phyloP scores from a whole-genome alignment of 257 asterid genomes.

The Plantago major region DNA sequence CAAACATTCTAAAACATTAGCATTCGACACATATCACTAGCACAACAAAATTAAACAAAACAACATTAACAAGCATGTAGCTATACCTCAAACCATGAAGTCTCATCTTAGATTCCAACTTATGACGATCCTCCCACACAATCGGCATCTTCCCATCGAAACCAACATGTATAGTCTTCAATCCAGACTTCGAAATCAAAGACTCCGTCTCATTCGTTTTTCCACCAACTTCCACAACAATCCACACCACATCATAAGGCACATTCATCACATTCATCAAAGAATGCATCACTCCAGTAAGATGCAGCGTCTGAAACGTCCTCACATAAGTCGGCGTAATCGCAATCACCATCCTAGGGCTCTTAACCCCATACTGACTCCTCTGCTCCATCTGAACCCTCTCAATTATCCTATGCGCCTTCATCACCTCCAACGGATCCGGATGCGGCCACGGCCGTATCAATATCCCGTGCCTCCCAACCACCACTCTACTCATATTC shows the following conservation, averaged over 20 bases:
- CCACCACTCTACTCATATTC: slow-evolving; percentile 70
- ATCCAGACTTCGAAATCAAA: slow-evolving; percentile 63
- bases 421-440: slow-evolving; percentile 85
- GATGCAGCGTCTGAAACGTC: slow-evolving; percentile 91
- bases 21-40: slow-evolving; percentile 8
- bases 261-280: slow-evolving; percentile 96
- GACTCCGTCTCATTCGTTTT: slow-evolving; percentile 70
- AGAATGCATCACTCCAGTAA: slow-evolving; percentile 92
- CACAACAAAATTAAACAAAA: not conserved
- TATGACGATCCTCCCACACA: slow-evolving; percentile 86
- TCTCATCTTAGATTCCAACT: slow-evolving; percentile 78
- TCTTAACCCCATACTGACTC: slow-evolving; percentile 74
- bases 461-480: slow-evolving; percentile 92
- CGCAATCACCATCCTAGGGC: slow-evolving; percentile 65
- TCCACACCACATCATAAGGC: slow-evolving; percentile 78
- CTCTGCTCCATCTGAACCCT: slow-evolving; percentile 91
- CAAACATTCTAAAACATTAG: slow-evolving; percentile 17
- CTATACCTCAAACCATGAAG: slow-evolving; percentile 71
- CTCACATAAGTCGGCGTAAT: slow-evolving; percentile 88
- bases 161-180: slow-evolving; percentile 63
- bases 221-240: slow-evolving; percentile 90
- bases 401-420: slow-evolving; percentile 81
- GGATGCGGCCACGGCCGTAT: slow-evolving; percentile 99
- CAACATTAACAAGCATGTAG: not conserved
- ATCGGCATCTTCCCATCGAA: slow-evolving; percentile 65